These are phyloP conservation scores for Paramarasmius palmivorus DNA, from an alignment of 1,284 basidiomycete genomes.

Conservation along the genomic window DNA sequence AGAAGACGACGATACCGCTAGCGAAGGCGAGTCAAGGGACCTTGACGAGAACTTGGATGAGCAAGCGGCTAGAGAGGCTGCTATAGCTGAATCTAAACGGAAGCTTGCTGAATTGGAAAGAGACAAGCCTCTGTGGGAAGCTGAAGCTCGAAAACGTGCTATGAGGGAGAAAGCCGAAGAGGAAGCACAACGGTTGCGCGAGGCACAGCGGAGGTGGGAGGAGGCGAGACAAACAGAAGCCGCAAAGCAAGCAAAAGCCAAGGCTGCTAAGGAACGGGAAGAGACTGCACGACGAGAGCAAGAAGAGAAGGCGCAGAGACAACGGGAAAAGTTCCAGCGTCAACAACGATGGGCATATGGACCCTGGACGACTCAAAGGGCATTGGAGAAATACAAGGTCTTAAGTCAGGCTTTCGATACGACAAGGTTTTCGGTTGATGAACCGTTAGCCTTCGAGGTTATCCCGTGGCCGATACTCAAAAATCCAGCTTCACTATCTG, in stretches of 20 bases:
- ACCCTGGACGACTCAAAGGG: conserved; percentile 57
- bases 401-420: conserved; percentile 64
- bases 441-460: conserved; percentile 54
- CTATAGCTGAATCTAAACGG: conserved; percentile 63
- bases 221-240: conserved; percentile 33
- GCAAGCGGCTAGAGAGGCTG: conserved; percentile 39
- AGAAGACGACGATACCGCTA: conserved; percentile 17
- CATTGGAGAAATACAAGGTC: conserved; percentile 63
- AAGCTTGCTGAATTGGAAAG: conserved; percentile 70
- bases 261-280: conserved; percentile 27
- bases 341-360: conserved; percentile 55
- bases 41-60: conserved; percentile 25
- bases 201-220: conserved; percentile 35
- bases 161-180: conserved; percentile 47
- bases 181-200: conserved; percentile 33
- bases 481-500: conserved; percentile 46
- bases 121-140: conserved; percentile 64
- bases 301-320: conserved; percentile 33
- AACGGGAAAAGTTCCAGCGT: conserved; percentile 40
- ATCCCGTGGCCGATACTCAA: conserved; percentile 74
- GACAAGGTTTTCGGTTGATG: conserved; percentile 50
- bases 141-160: conserved; percentile 46
- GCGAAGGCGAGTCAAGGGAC: conserved; percentile 15
- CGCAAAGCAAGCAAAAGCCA: conserved; percentile 16
- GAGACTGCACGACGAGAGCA: conserved; percentile 25